Evolutionary conservation across 306 rosid species (phyloP).

Genomic region (Calophaca sinica): DNA sequence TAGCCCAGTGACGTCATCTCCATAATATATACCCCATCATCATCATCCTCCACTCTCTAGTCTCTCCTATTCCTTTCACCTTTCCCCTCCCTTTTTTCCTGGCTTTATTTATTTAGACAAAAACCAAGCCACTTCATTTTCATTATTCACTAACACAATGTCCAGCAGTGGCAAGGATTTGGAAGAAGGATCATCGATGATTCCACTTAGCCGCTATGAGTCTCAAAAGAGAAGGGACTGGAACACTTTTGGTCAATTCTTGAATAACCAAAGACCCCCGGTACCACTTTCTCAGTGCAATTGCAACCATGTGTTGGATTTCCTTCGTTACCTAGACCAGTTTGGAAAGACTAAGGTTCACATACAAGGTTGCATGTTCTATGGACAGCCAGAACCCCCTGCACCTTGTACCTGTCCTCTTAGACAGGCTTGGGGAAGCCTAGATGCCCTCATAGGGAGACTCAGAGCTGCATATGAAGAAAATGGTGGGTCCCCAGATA

Average conservation of each 20-base stretch:
- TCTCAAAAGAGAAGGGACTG: slow-evolving; percentile 96
- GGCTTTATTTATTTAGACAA: slow-evolving; percentile 46
- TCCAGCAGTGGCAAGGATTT: slow-evolving; percentile 59
- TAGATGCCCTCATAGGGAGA: slow-evolving; percentile 93
- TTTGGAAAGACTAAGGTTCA: slow-evolving; percentile 98
- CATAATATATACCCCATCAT: slow-evolving; percentile 55
- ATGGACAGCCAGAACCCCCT: slow-evolving; percentile 94
- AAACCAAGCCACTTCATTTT: slow-evolving; percentile 30
- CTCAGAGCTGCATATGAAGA: slow-evolving; percentile 98
- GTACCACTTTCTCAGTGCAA: slow-evolving; percentile 83
- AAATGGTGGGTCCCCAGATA: slow-evolving; percentile 81
- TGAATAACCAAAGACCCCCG: slow-evolving; percentile 89
- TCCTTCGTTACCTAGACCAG: slow-evolving; percentile 87
- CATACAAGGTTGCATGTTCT: slow-evolving; percentile 87
- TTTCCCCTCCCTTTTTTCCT: slow-evolving; percentile 40
- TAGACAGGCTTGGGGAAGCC: slow-evolving; percentile 95
- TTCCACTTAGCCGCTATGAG: slow-evolving; percentile 84
- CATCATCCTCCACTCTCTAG: slow-evolving; percentile 51
- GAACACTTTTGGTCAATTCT: slow-evolving; percentile 96
- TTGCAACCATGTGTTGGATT: slow-evolving; percentile 85
- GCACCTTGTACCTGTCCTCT: slow-evolving; percentile 95
- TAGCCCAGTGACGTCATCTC: slow-evolving; percentile 76
- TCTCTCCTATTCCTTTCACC: slow-evolving; percentile 74
- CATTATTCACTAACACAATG: slow-evolving; percentile 47
- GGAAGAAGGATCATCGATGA: slow-evolving; percentile 60